phyloP scores from a whole-genome alignment of 2,329 filamentous ascomycete genomes.

The Fusarium lateritium region DNA sequence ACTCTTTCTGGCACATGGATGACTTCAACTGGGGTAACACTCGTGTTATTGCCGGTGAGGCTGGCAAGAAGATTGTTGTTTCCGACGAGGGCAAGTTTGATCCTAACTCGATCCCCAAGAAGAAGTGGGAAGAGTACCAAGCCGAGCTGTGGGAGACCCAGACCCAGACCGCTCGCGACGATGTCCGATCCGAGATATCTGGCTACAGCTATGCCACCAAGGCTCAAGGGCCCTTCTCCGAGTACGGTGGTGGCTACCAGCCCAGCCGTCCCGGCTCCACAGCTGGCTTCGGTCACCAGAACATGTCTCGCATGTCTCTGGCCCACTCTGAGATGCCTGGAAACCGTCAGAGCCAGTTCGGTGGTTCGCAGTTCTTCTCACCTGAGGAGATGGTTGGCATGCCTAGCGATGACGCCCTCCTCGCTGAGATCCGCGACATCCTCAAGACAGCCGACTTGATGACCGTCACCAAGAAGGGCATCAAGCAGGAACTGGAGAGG shows the following conservation, averaged over 20 bases:
- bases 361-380: slow-evolving; percentile 71
- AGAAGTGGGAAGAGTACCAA: slow-evolving; percentile 99
- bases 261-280: slow-evolving; percentile 71
- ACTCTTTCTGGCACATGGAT: slow-evolving; percentile 99
- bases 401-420: slow-evolving; percentile 88
- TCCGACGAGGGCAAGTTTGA: slow-evolving; percentile 99
- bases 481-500: slow-evolving; percentile 93
- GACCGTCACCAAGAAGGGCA: slow-evolving; percentile 98
- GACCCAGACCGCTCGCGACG: slow-evolving; percentile 86
- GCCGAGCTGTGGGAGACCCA: slow-evolving; percentile 97
- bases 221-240: slow-evolving; percentile 73
- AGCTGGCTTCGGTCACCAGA: slow-evolving; percentile 59
- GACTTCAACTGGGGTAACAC: slow-evolving; percentile 99
- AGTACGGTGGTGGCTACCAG: slow-evolving; percentile 79
- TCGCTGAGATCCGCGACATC: slow-evolving; percentile 96
- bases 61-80: slow-evolving; percentile 91
- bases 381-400: slow-evolving; percentile 80
- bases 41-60: slow-evolving; percentile 94
- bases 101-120: slow-evolving; percentile 90
- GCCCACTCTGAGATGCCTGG: slow-evolving; percentile 77
- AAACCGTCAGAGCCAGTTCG: slow-evolving; percentile 73
- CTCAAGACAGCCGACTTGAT: slow-evolving; percentile 93
- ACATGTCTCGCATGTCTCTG: slow-evolving; percentile 82
- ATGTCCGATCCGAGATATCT: slow-evolving; percentile 89
- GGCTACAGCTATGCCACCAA: slow-evolving; percentile 96